Evolutionary conservation across 129 eudicot species (phyloP), one percentile per base, ranked within the genome.

Genomic region (sunflower (Helianthus annuus)): DNA sequence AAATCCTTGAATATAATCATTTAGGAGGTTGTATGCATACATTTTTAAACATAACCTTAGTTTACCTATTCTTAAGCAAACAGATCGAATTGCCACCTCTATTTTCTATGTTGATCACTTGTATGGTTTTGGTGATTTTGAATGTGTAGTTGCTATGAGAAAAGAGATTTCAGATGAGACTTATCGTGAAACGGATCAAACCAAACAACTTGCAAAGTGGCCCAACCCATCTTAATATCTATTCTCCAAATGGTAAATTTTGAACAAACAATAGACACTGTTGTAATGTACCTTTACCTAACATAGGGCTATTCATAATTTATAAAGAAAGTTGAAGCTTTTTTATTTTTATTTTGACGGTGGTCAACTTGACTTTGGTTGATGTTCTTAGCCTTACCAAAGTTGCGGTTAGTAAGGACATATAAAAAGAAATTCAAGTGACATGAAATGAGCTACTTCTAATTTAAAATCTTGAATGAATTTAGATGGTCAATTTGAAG

Each of bases 321-420:
- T 68, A 3, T 52, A 39, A 42, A 8, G 38, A 4, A 19, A 45
- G 61, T 68, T 75, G 34, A 68, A 9, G 14, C 0, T 2, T 19
- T 19, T 19, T n/a, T n/a, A n/a, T n/a, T 54, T 69, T 75, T 53
- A 40, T 65, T 5, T 49, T 70, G 70, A 77, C 76, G 80, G 88
- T 80, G 76, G 88, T 84, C 63, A 84, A 80, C 44, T 73, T 84
- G 75, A 84, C 88, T 5, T 71, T 84, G 34, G 78, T 84, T 69
- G 88, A 84, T 74, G 79, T 84, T 76, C 88, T 85, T 3, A 83
- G 88, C 57, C 82, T 84, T 62, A 84, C 88, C 51, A 84, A 84
- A 84, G 85, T 84, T 64, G 88, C 88, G 4, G 78, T 84, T 52
- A 85, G 88, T 84, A 84, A 68, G 83, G 68, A 29, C 59, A 6